Base-by-base conservation (phyloP, 2,329 filamentous ascomycete species). In the Aspergillus proliferans region DNA sequence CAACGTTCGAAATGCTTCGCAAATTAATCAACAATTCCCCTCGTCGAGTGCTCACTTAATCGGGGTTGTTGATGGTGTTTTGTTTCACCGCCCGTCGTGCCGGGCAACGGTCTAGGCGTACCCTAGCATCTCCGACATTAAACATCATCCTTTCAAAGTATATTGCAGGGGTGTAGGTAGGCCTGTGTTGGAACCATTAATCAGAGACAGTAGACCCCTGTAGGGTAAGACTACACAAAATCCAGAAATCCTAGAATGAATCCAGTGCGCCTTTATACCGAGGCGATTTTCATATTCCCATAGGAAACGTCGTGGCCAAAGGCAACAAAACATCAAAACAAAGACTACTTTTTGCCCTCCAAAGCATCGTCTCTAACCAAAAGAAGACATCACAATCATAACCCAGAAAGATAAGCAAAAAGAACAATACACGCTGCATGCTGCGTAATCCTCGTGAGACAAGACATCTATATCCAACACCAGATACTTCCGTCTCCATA, bases 1-100 rank as follows among this genome's bases (percentile, higher is more conserved):
- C 10, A 22, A 24, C 14, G 8, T 26, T 42, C 18, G 7, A 10
- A 22, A 19, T 40, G 8, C 3, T 15, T 19, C 21, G n/a, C 21
- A 15, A n/a, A 30, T 14, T 43, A 28, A 22, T 28, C 12, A 22
- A 10, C 15, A 18, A 41, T 24, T 8, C 18, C 21, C 39, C 26
- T 12, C 26, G 26, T 30, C 7, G 10, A 30, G 26, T 30, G 26
- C 26, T 30, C 26, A 30, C 3, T 30, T 12, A 12, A 14, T 9
- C 9, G 39, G 43, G n/a, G 26, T 50, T 52, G 44, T 48, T 55
- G 50, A 30, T 44, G 48, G 19, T 47, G 40, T 45, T 43, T 40
- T 21, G 38, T 47, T 40, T 51, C 46, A 53, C 46, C 54, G 46
- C 43, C 47, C 42, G 53, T 56, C 48, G 51, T 52, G 43, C 51